A percentile compares a stretch with the other conserved stretches of the same genome.
Evolutionary conservation across 2,329 filamentous ascomycete genomes (phyloP).

Genomic region (Aspergillus candidus): DNA sequence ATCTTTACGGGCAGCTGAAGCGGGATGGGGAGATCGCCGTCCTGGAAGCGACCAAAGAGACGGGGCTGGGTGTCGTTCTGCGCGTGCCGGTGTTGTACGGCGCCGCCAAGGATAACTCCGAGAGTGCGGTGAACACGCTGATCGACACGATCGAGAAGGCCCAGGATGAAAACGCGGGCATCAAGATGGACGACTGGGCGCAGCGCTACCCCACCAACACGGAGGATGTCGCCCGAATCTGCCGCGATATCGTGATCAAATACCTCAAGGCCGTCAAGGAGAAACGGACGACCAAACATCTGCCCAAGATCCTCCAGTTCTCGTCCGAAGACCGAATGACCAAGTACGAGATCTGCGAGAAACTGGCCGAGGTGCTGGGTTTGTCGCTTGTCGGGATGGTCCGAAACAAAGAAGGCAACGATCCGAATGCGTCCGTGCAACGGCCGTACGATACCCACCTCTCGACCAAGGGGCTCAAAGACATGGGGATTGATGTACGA

Average conservation of each 20-base stretch:
- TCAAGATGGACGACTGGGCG: constrained; percentile 83
- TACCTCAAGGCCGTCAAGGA: constrained; percentile 57
- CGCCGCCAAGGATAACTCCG: constrained; percentile 59
- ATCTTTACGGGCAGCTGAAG: constrained; percentile 72
- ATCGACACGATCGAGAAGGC: constrained; percentile 71
- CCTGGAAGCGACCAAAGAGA: constrained; percentile 52
- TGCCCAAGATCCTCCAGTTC: constrained; percentile 75
- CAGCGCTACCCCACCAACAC: constrained; percentile 83
- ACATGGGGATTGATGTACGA: constrained; percentile 66
- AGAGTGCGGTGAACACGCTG: constrained; percentile 78
- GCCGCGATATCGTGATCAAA: constrained; percentile 64
- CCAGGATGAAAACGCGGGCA: constrained; percentile 54
- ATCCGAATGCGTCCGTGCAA: constrained; percentile 64
- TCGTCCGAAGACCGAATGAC: constrained; percentile 80
- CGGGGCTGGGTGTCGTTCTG: constrained; percentile 61
- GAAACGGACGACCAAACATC: constrained; percentile 42
- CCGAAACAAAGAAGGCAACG: constrained; percentile 62
- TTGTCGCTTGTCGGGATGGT: constrained; percentile 63
- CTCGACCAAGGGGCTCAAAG: constrained; percentile 65
- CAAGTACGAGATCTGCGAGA: constrained; percentile 81
- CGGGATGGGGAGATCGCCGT: constrained; percentile 65
- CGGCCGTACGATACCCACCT: constrained; percentile 85
- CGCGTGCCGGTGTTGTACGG: constrained; percentile 83
- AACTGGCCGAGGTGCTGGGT: constrained; percentile 73
- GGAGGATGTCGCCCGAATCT: constrained; percentile 75